A percentile compares a stretch with the other conserved stretches of the same genome.
Evolutionary conservation across 495 filamentous ascomycete species (phyloP).

Genomic region (Neurospora pannonica): DNA sequence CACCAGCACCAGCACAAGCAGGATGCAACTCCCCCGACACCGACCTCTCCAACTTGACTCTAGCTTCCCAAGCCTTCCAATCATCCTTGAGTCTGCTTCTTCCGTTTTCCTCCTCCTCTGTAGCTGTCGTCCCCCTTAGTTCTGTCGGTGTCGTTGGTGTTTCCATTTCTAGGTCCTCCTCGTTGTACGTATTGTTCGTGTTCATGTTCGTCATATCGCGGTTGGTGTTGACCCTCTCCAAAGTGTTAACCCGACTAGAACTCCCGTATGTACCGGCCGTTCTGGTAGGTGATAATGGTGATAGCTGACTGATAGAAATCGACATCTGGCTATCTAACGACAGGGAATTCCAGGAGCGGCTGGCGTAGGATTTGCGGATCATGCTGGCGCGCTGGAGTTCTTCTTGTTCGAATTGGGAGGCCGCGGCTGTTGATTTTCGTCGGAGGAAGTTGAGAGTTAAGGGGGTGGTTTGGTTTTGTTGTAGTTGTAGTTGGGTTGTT

Average conservation of each 20-base stretch:
- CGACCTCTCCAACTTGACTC: constrained; percentile 14
- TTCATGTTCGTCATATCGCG: not conserved
- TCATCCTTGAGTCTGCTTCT: constrained; percentile 14
- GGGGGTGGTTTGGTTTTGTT: not conserved
- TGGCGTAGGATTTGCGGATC: constrained; percentile 40
- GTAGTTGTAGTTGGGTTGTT: not conserved
- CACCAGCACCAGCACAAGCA: not conserved
- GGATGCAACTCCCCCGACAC: constrained; percentile 21
- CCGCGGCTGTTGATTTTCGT: constrained; percentile 15
- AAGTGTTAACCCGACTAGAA: not conserved
- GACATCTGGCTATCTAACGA: not conserved
- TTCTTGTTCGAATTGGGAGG: constrained; percentile 20
- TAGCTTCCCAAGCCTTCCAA: constrained; percentile 25
- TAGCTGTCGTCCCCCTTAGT: constrained; percentile 4
- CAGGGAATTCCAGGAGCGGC: constrained; percentile 18
- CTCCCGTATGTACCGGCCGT: not conserved
- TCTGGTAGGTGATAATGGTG: not conserved
- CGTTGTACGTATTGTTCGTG: not conserved
- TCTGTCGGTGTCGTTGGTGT: constrained; percentile 2
- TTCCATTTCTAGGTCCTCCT: not conserved
- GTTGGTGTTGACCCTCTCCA: not conserved
- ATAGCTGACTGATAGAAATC: not conserved
- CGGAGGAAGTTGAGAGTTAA: not conserved
- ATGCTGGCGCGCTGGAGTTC: constrained; percentile 31
- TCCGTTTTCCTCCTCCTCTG: constrained; percentile 5